A percentile compares a stretch with the other conserved stretches of the same genome.
Conservation (phyloP, 148 eudicot species). For the Suaeda aralocaspica region DNA sequence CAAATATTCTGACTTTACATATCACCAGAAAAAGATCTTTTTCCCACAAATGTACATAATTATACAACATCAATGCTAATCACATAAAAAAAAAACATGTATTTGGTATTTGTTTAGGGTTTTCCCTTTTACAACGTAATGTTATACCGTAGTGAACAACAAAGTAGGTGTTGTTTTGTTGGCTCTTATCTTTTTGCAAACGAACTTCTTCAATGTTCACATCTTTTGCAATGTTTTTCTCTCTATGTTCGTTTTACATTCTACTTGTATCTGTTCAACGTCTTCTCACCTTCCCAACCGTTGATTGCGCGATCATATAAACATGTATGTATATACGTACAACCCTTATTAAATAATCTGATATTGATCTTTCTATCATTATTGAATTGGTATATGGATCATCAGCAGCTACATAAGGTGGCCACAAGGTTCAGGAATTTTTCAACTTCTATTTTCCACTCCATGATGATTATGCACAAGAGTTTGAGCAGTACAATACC, state of each 20-base stretch:
- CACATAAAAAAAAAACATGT: not conserved
- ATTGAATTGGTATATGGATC: no score
- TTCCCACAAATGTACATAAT: no score
- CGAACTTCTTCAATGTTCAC: constrained; percentile 7
- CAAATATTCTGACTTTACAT: not conserved
- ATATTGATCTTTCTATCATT: no score
- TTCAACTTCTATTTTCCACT: not conserved
- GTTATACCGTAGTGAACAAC: constrained; percentile 22
- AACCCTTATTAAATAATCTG: no score
- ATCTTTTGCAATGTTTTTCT: not conserved
- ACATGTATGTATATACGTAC: no score
- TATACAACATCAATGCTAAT: not conserved
- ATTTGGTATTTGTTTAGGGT: constrained; percentile 1
- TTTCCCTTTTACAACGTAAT: constrained; percentile 22
- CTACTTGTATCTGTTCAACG: constrained; percentile 17
- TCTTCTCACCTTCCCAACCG: constrained; percentile 19
- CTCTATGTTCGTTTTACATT: constrained; percentile 9
- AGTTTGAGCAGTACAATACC: not conserved
- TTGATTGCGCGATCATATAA: no score
- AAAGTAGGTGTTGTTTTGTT: constrained; percentile 27
- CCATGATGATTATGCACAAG: not conserved
- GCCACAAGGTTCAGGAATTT: not conserved
- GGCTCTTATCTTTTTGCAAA: not conserved
- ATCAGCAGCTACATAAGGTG: no score
- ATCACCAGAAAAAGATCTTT: no score